Percentiles rank a stretch among this genome's conserved stretches.
Evolutionary conservation across 192 early-diverging fungal species (phyloP).

Genomic region (Cetraspora pellucida): DNA sequence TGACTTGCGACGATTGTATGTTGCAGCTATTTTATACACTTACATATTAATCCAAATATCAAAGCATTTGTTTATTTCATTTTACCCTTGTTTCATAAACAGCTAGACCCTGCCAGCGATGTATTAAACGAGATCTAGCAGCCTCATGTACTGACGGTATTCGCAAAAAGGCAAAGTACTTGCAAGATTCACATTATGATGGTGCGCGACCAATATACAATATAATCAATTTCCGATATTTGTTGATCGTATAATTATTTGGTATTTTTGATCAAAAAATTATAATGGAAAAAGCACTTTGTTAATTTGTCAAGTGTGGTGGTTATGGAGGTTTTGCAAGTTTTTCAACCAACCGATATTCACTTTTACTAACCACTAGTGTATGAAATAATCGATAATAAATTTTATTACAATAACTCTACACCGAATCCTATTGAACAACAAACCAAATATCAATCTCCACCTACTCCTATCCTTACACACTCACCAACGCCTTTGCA

Average conservation of each 20-base stretch:
- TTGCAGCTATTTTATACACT: neutral
- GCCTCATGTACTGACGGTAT: conserved; percentile 79
- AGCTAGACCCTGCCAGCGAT: conserved; percentile 86
- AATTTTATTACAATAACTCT: conserved; percentile 15
- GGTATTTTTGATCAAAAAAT: neutral
- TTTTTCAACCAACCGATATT: neutral
- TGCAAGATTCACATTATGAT: conserved; percentile 65
- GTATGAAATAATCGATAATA: neutral
- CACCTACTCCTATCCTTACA: neutral
- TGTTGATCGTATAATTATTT: conserved; percentile 12
- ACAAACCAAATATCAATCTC: conserved; percentile 7
- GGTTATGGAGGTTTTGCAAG: too few relatives aligned
- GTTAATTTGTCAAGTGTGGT: too few relatives aligned
- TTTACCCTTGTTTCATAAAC: neutral
- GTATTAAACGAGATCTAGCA: conserved; percentile 78
- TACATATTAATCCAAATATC: neutral
- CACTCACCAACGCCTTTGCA: too few relatives aligned
- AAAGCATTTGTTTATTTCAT: neutral
- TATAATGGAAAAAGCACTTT: neutral
- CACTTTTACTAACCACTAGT: conserved; percentile 20
- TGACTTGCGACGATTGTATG: conserved; percentile 75
- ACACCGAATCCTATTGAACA: neutral
- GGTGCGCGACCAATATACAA: conserved; percentile 1
- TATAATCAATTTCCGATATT: neutral
- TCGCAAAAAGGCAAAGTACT: conserved; percentile 92